These are phyloP conservation scores for Periconia sp. DNA, from an alignment of 2,329 filamentous ascomycete genomes.

Conservation along the genomic window DNA sequence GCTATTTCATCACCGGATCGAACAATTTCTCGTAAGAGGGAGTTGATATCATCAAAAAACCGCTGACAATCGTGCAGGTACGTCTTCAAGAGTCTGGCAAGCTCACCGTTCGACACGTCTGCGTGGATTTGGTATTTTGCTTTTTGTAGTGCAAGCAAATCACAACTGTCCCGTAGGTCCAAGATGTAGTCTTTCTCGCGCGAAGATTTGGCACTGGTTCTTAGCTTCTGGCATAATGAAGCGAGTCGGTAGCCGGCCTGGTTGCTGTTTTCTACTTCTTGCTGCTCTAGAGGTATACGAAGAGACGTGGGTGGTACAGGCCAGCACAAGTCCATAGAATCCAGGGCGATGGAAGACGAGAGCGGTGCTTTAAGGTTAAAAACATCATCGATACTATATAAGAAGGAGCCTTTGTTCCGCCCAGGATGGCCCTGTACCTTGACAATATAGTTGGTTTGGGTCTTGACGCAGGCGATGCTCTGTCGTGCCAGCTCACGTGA, in stretches of 20 bases:
- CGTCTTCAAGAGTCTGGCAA: not conserved
- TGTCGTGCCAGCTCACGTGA: too few species aligned
- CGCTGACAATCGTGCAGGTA: slow-evolving; percentile 16
- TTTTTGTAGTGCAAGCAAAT: slow-evolving; percentile 11
- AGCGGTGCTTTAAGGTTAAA: slow-evolving; percentile 3
- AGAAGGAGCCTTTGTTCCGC: too few species aligned
- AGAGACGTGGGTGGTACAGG: slow-evolving; percentile 5
- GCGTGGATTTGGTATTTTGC: not conserved
- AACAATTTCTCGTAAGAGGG: slow-evolving; percentile 4
- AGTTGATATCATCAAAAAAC: slow-evolving; percentile 10
- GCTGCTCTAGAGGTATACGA: not conserved
- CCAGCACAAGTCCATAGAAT: not conserved
- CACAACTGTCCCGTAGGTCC: slow-evolving; percentile 18
- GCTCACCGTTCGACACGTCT: not conserved
- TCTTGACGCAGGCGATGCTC: too few species aligned
- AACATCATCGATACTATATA: slow-evolving; percentile 4
- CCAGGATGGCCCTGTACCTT: slow-evolving; percentile 5
- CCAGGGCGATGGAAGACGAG: not conserved
- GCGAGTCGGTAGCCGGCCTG: slow-evolving; percentile 8
- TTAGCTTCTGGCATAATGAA: slow-evolving; percentile 13
- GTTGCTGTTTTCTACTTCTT: not conserved
- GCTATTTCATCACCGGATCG: not conserved
- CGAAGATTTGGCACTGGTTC: slow-evolving; percentile 4
- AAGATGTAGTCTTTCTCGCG: slow-evolving; percentile 25
- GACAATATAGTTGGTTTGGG: too few species aligned